These are phyloP conservation scores for Phlyctochytrium arcticum DNA, from an alignment of 192 early-diverging fungal species.

Conservation along the genomic window DNA sequence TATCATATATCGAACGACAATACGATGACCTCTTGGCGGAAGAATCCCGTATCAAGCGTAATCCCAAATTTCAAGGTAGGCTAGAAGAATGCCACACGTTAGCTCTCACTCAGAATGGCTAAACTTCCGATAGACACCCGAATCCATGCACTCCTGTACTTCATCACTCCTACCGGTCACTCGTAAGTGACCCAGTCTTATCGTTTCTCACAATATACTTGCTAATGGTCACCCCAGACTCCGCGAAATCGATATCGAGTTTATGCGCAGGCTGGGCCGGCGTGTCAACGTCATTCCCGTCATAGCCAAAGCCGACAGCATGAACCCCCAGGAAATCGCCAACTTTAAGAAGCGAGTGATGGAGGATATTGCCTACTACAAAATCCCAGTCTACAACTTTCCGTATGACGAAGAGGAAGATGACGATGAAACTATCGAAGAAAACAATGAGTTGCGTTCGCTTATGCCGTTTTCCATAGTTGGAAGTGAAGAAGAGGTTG, in stretches of 20 bases:
- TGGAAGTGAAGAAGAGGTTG: slow-evolving; percentile 59
- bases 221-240: slow-evolving; percentile 41
- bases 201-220: not conserved
- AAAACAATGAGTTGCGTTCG: slow-evolving; percentile 90
- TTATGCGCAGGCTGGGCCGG: slow-evolving; percentile 84
- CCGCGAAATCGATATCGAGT: slow-evolving; percentile 81
- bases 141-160: slow-evolving; percentile 95
- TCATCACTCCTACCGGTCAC: slow-evolving; percentile 96
- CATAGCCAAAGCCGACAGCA: slow-evolving; percentile 88
- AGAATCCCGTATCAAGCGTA: slow-evolving; percentile 61
- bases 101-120: too few relatives aligned
- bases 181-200: slow-evolving; percentile 34
- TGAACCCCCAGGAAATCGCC: slow-evolving; percentile 84
- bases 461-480: slow-evolving; percentile 58
- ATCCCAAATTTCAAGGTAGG: slow-evolving; percentile 71
- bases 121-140: slow-evolving; percentile 69
- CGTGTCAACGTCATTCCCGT: slow-evolving; percentile 96
- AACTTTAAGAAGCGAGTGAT: slow-evolving; percentile 93
- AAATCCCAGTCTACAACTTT: slow-evolving; percentile 98
- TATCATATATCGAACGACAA: slow-evolving; percentile 89
- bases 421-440: slow-evolving; percentile 97
- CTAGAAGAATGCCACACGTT: not conserved
- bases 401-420: slow-evolving; percentile 94
- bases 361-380: slow-evolving; percentile 94
- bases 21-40: slow-evolving; percentile 93